phyloP scores from a whole-genome alignment of 495 filamentous ascomycete species.

The Penicillium alfredii region DNA sequence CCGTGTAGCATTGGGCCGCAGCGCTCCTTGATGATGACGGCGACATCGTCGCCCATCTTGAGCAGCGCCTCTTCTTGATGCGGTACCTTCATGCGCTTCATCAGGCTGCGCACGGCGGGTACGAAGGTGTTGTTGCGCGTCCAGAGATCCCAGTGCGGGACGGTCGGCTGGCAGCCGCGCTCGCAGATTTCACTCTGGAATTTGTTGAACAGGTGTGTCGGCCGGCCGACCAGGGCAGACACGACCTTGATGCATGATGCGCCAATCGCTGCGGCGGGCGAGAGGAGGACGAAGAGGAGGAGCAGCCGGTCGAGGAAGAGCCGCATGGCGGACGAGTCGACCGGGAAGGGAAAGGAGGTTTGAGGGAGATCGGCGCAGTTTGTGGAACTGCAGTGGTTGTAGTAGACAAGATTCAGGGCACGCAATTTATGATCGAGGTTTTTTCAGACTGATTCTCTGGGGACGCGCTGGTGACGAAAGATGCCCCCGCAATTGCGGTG shows the following conservation, averaged over 20 bases:
- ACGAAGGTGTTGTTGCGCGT: conserved; percentile 40
- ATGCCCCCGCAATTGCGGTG: too few species aligned
- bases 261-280: conserved; percentile 26
- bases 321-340: conserved; percentile 9
- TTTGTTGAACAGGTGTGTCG: conserved; percentile 30
- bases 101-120: conserved; percentile 36
- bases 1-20: conserved; percentile 31
- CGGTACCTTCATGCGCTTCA: conserved; percentile 29
- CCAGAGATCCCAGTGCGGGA: conserved; percentile 44
- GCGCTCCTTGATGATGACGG: conserved; percentile 33
- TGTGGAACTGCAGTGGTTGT: conserved; percentile 7
- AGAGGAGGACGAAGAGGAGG: conserved; percentile 17
- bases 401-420: too few species aligned
- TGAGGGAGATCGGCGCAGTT: neutral
- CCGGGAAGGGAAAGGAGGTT: neutral
- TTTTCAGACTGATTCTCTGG: too few species aligned
- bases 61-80: conserved; percentile 30
- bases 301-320: conserved; percentile 15
- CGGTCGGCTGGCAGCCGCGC: conserved; percentile 35
- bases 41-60: conserved; percentile 39
- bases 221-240: conserved; percentile 31
- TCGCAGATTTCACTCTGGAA: conserved; percentile 42
- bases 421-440: too few species aligned
- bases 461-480: too few species aligned
- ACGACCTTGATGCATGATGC: conserved; percentile 36